A percentile compares a stretch with the other conserved stretches of the same genome.
These are phyloP conservation scores for Sarocladium kiliense DNA, from an alignment of 2,329 filamentous ascomycete species.

Conservation along the genomic window DNA sequence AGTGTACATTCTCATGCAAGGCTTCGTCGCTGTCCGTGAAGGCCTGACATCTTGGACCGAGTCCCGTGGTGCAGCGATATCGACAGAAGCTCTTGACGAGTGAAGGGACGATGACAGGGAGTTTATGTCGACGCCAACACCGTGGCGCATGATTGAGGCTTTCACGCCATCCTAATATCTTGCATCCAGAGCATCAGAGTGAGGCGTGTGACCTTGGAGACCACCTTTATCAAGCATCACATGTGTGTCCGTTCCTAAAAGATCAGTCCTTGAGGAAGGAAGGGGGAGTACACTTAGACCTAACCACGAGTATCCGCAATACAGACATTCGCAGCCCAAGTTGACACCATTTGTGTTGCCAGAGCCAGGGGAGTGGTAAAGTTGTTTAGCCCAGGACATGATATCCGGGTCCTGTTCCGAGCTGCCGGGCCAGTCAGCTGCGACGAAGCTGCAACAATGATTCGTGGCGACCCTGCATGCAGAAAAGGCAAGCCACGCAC, in stretches of 20 bases:
- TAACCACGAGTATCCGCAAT: background rate
- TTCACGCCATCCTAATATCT: too few species aligned
- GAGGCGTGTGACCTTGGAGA: too few species aligned
- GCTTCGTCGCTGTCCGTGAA: slow-evolving; percentile 44
- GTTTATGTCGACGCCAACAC: too few species aligned
- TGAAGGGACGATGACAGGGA: background rate
- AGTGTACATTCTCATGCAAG: slow-evolving; percentile 46
- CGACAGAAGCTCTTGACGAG: background rate
- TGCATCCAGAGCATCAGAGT: too few species aligned
- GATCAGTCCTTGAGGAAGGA: background rate
- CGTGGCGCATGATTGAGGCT: too few species aligned
- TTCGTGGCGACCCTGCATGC: background rate
- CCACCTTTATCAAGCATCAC: too few species aligned
- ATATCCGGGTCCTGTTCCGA: too few species aligned
- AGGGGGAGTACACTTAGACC: background rate
- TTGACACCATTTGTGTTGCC: too few species aligned
- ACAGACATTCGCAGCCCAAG: background rate
- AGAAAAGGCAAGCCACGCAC: background rate
- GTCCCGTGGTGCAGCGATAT: slow-evolving; percentile 18
- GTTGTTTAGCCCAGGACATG: too few species aligned
- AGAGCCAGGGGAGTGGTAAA: too few species aligned
- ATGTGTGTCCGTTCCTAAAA: background rate
- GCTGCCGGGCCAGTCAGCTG: too few species aligned
- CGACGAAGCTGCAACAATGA: background rate
- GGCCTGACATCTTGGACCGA: slow-evolving; percentile 24